Conservation (phyloP, 2,329 filamentous ascomycete species). For the Macrophomina pseudophaseolina region DNA sequence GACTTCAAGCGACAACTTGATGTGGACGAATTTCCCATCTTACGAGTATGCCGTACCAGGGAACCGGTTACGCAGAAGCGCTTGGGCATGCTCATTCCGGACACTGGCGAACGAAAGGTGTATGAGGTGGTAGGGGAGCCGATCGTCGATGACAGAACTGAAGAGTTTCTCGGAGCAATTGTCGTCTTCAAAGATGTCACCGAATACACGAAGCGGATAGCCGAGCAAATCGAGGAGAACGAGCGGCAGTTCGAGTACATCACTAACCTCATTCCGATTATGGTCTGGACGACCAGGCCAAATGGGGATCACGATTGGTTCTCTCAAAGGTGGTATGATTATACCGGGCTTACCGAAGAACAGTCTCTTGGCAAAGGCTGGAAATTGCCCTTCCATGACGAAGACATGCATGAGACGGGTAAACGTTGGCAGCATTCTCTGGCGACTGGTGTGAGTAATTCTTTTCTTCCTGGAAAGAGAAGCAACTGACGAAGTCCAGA, state of each 20-base stretch:
- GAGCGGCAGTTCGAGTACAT: conserved; percentile 77
- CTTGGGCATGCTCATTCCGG: conserved; percentile 67
- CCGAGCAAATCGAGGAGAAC: conserved; percentile 70
- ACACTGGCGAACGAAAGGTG: conserved; percentile 58
- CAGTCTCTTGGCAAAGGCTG: conserved; percentile 68
- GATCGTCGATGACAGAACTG: conserved; percentile 68
- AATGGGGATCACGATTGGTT: conserved; percentile 75
- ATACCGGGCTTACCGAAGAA: conserved; percentile 70
- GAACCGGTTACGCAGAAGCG: conserved; percentile 63
- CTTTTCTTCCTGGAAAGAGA: neutral
- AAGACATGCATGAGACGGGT: conserved; percentile 65
- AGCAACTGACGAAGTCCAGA: conserved; percentile 32
- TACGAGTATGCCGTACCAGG: conserved; percentile 66
- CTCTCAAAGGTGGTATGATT: conserved; percentile 79
- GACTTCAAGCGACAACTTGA: conserved; percentile 67
- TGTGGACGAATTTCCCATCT: conserved; percentile 69
- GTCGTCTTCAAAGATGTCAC: conserved; percentile 77
- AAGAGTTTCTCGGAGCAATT: conserved; percentile 75
- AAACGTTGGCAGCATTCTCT: conserved; percentile 67
- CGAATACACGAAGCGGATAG: conserved; percentile 70
- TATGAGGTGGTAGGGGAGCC: conserved; percentile 72
- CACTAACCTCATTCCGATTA: conserved; percentile 64
- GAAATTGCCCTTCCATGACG: conserved; percentile 69
- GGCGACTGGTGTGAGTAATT: conserved; percentile 57
- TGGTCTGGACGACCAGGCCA: conserved; percentile 74